Base-by-base conservation (phyloP, 1,284 basidiomycete genomes). In the Peniophora sp. region DNA sequence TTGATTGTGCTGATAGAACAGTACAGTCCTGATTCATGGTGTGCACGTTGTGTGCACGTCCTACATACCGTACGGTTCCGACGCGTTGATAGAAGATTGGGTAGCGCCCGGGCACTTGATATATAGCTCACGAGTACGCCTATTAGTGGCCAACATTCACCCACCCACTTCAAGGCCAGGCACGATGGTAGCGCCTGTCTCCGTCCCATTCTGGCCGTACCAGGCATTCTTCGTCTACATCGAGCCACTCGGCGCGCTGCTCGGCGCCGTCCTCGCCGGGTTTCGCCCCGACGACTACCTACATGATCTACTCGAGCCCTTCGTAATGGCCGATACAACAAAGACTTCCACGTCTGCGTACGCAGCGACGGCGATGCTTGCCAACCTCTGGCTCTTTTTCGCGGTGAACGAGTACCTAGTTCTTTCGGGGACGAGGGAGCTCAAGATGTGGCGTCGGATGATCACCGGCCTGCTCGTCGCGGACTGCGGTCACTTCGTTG, bases 391-490 rank as follows among this genome's bases (percentile, higher is more conserved):
- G 55, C 64, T 78, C 10, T 66, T 78, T 19, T 78, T 78, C 55
- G 73, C 75, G 9, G 62, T 78, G n/a, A 76, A 77, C 60, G 75
- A 78, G 61, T 69, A 71, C 55, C 65, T 77, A 50, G 74, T 78
- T 1, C 65, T 78, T 16, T 71, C 70, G 2, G 73, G 72, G 16
- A 72, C 74, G 9, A 49, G 58, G 3, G 70, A 70, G 2, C 51
- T 69, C 23, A 64, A 58, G 27, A 74, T 69, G 2, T 78, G 75
- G 75, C 65, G 67, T 23, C 56, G 67, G 14, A 63, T 78, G 27
- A 62, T 78, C 6, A 66, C 70, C 51, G 66, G 71, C 39, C 63
- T 78, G 44, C 68, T 78, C 50, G 49, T 77, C 12, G 74, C 74
- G n/a, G 75, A 78, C 56, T 64, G 75, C 27, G 74, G 75, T 2